Base-by-base conservation (phyloP, 1,284 basidiomycete species). In the Lentinula novae-zelandiae region DNA sequence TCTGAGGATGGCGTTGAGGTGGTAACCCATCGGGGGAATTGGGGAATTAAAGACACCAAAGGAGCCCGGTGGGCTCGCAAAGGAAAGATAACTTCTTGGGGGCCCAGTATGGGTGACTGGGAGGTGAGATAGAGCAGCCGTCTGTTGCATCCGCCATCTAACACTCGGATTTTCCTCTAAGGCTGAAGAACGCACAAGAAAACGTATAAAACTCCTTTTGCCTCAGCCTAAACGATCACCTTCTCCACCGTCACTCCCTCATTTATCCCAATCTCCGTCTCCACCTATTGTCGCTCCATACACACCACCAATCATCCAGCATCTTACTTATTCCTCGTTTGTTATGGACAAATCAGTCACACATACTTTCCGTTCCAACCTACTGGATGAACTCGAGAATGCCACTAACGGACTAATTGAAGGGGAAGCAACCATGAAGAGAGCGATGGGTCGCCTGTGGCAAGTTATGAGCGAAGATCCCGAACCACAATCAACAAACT, bases 271-370 rank as follows among this genome's bases (percentile, higher is more conserved):
- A 46, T 81, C 84, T 3, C 78, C 82, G 7, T 84, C 83, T 1
- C 85, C 84, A 9, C 82, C 84, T 3, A 75, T 84, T 36, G 71
- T 77, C 51, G 83, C 90, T 1, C 90, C 90, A 2, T 92, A 92
- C 68, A 82, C 85, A 33, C 77, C 82, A 31, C 87, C 89, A 17
- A 78, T 77, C 27, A 71, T 78, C 7, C 82, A 87, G 60, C 89
- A 92, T 68, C 77, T 85, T 58, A 87, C 81, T 63, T 92, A 88
- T 72, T 81, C 89, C n/a, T 89, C 90, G 0, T 90, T 91, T 67
- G 88, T 93, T 20, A 82, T 93, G 79, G 90, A 93, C 71, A 89
- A 87, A 64, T 81, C 89, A 10, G 83, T 89, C n/a, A 90, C 88
- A 15, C 89, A 90, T 70, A 85, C 90, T 2, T 93, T 91, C 72